phyloP scores from a whole-genome alignment of 2,329 filamentous ascomycete genomes.

The Claviceps africana region DNA sequence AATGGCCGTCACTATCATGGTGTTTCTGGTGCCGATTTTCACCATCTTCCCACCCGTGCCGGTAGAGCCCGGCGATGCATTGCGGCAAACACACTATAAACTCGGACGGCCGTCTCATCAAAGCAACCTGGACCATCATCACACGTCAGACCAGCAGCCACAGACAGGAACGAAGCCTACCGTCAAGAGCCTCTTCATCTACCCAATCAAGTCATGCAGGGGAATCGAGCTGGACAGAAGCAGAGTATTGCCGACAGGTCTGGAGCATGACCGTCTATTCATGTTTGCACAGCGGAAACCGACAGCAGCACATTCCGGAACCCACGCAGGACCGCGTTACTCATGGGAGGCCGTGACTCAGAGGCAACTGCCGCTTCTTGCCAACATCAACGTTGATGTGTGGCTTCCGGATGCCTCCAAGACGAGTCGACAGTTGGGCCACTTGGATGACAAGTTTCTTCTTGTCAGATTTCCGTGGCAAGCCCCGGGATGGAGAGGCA shows the following conservation, averaged over 20 bases:
- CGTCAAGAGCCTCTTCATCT: slow-evolving; percentile 57
- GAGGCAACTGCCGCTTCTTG: slow-evolving; percentile 54
- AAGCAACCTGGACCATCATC: slow-evolving; percentile 23
- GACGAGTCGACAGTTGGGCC: slow-evolving; percentile 34
- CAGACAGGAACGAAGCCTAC: slow-evolving; percentile 11
- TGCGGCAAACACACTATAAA: slow-evolving; percentile 39
- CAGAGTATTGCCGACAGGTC: slow-evolving; percentile 51
- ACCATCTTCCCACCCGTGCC: slow-evolving; percentile 41
- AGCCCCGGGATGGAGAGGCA: slow-evolving; percentile 33
- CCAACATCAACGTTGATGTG: slow-evolving; percentile 51
- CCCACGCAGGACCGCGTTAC: slow-evolving; percentile 5
- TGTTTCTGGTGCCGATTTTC: slow-evolving; percentile 39
- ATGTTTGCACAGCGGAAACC: slow-evolving; percentile 52
- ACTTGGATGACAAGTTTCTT: slow-evolving; percentile 43
- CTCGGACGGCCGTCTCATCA: slow-evolving; percentile 26
- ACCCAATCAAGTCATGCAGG: slow-evolving; percentile 71
- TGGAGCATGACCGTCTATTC: slow-evolving; percentile 72
- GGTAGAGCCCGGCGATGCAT: slow-evolving; percentile 37
- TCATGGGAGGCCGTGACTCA: slow-evolving; percentile 61
- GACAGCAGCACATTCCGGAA: slow-evolving; percentile 2
- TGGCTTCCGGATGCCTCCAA: slow-evolving; percentile 55
- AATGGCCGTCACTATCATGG: slow-evolving; percentile 29
- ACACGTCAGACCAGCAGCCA: slow-evolving; percentile 10
- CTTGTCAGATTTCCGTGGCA: slow-evolving; percentile 53
- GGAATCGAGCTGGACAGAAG: slow-evolving; percentile 58